Conservation (phyloP, 2,329 filamentous ascomycete species). For the Lachnellula arida region DNA sequence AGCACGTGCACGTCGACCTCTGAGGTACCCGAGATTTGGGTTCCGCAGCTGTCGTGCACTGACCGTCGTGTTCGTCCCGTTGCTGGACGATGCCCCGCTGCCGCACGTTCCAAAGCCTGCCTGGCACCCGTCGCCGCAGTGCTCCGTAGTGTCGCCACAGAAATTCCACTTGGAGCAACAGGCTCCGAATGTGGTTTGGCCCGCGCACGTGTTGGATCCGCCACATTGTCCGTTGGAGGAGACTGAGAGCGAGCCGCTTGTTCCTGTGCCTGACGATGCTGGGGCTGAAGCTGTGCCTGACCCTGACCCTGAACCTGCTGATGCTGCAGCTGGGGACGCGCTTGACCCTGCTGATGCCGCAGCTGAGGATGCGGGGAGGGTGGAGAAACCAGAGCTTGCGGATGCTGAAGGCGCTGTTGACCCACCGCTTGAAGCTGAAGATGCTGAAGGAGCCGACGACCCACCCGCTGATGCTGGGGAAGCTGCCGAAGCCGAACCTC, state of each 20-base stretch:
- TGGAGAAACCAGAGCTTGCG: neutral
- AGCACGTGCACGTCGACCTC: too few relatives aligned
- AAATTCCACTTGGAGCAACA: constrained; percentile 4
- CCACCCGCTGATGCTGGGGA: neutral
- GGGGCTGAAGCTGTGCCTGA: neutral
- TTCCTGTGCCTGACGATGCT: neutral
- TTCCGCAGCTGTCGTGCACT: too few relatives aligned
- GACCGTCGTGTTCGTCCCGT: neutral
- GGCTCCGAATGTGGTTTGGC: neutral
- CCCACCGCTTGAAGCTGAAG: neutral
- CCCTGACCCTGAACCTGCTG: neutral
- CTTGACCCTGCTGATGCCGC: neutral
- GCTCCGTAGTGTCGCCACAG: constrained; percentile 1
- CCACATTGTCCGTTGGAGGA: constrained; percentile 1
- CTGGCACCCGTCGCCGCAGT: constrained; percentile 6
- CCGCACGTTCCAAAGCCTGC: constrained; percentile 4
- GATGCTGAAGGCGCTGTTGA: neutral
- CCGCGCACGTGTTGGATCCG: neutral
- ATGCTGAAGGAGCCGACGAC: neutral
- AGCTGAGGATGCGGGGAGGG: neutral
- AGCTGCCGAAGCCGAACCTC: neutral
- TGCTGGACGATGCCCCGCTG: neutral
- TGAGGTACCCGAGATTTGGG: too few relatives aligned
- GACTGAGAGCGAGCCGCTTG: neutral
- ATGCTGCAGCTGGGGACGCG: too few relatives aligned